Conservation (phyloP, 2,329 filamentous ascomycete genomes). For the Aspergillus sergii region DNA sequence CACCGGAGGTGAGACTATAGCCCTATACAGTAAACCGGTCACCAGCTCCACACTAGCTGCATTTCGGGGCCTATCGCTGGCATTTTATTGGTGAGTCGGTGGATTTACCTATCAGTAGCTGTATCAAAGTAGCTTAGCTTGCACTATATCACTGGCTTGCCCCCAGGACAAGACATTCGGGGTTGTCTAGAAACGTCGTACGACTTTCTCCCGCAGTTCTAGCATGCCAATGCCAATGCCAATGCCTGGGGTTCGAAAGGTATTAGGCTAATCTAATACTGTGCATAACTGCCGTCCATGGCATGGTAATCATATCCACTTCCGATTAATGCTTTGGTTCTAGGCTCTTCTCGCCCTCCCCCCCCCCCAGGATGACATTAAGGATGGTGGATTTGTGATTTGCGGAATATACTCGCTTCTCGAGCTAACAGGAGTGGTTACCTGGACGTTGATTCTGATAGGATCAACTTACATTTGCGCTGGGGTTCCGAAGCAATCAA, state of each 20-base stretch:
- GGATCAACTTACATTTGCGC: no score
- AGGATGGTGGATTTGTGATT: not conserved
- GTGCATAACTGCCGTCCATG: not conserved
- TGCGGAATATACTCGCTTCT: not conserved
- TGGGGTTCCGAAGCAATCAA: not conserved
- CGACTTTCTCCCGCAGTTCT: not conserved
- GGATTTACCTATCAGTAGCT: not conserved
- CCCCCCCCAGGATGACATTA: not conserved
- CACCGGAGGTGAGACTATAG: not conserved
- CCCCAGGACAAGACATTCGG: not conserved
- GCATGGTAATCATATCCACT: not conserved
- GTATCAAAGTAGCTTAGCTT: not conserved
- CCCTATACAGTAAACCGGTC: slow-evolving; percentile 1
- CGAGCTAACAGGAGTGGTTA: not conserved
- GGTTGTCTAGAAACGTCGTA: not conserved
- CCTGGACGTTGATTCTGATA: not conserved
- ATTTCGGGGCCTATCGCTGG: no score
- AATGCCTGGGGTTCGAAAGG: not conserved
- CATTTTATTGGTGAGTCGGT: not conserved
- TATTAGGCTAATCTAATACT: not conserved
- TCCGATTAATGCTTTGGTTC: not conserved
- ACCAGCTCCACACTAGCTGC: slow-evolving; percentile 1
- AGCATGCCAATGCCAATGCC: not conserved
- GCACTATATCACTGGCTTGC: not conserved
- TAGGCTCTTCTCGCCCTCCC: not conserved